Conservation (phyloP, 352 stramenopile genomes). For the Globisporangium splendens region DNA sequence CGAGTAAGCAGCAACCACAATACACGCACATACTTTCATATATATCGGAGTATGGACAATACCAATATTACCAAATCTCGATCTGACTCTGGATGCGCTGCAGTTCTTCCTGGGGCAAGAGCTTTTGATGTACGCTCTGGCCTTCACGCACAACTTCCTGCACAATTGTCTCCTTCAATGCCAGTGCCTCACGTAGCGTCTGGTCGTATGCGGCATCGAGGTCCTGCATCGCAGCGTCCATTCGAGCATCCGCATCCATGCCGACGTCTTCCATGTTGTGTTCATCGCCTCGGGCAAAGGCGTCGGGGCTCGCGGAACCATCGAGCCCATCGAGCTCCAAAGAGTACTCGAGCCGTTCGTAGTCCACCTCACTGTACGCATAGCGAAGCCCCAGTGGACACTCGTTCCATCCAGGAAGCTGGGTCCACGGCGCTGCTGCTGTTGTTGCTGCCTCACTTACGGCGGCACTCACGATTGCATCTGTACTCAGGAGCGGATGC, state of each 20-base stretch:
- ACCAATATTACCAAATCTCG: constrained; percentile 63
- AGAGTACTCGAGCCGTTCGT: constrained; percentile 26
- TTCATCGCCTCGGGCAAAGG: constrained; percentile 6
- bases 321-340: constrained; percentile 46
- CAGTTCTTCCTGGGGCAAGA: constrained; percentile 67
- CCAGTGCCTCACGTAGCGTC: constrained; percentile 26
- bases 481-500: constrained; percentile 26
- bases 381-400: constrained; percentile 44
- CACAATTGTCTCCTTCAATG: constrained; percentile 38
- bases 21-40: background rate
- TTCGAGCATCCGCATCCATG: constrained; percentile 31
- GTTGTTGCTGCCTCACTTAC: constrained; percentile 11
- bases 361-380: constrained; percentile 22
- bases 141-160: constrained; percentile 47
- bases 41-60: background rate
- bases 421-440: constrained; percentile 21
- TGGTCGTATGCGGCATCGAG: constrained; percentile 48
- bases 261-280: constrained; percentile 21
- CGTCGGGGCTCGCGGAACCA: constrained; percentile 29
- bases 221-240: constrained; percentile 45
- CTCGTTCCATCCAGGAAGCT: constrained; percentile 35
- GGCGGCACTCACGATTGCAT: constrained; percentile 18
- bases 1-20: background rate
- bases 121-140: constrained; percentile 32
- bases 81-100: constrained; percentile 74